Conservation (phyloP, 202 grass and related monocot species). For the Digitaria exilis region DNA sequence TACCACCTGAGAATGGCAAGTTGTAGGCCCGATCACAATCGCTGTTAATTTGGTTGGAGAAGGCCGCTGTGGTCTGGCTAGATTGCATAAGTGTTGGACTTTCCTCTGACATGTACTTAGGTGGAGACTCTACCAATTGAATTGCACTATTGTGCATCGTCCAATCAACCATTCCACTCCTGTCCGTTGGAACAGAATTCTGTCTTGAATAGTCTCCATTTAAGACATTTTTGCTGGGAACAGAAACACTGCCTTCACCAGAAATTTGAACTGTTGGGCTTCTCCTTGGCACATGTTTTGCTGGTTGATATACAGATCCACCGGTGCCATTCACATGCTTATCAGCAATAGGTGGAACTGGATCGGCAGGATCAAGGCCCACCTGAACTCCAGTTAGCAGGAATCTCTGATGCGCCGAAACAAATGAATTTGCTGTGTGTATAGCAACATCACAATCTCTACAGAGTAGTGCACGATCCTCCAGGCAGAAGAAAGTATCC, state of each 20-base stretch:
- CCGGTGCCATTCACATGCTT: conserved; percentile 23
- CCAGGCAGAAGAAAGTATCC: conserved; percentile 97
- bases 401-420: conserved; percentile 91
- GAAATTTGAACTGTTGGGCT: conserved; percentile 23
- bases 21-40: conserved; percentile 44
- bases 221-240: conserved; percentile 35
- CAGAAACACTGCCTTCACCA: conserved; percentile 38
- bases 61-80: conserved; percentile 13
- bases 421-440: conserved; percentile 83
- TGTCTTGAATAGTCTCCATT: conserved; percentile 39
- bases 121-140: conserved; percentile 18
- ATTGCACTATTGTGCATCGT: conserved; percentile 18
- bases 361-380: conserved; percentile 79
- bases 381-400: conserved; percentile 96
- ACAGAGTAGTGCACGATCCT: conserved; percentile 91
- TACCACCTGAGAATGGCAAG: conserved; percentile 43
- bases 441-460: conserved; percentile 93
- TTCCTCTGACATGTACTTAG: conserved; percentile 40
- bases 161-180: conserved; percentile 37
- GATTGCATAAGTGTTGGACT: conserved; percentile 39
- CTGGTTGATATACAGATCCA: conserved; percentile 28
- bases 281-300: conserved; percentile 35
- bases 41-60: conserved; percentile 51
- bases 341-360: conserved; percentile 45
- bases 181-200: conserved; percentile 44